Base-by-base conservation (phyloP, 345 rosid genomes). In the Salix caprea region DNA sequence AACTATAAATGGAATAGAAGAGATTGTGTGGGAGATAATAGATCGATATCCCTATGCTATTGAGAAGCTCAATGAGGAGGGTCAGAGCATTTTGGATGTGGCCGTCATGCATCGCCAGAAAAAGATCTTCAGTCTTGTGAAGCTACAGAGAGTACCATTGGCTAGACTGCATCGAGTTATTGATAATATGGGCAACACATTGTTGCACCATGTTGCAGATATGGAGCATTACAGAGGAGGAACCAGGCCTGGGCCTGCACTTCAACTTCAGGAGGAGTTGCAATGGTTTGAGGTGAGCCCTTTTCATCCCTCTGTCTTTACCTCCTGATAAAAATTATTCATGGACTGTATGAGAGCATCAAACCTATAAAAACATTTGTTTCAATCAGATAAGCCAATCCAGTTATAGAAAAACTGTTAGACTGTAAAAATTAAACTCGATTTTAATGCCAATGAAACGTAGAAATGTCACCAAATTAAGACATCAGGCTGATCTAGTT, bases 71-170 rank as follows among this genome's bases (percentile, higher is more conserved):
- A 70, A 65, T 15, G 62, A 69, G 0, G 30, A 34, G n/a, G 80
- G 85, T 0, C 69, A 74, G 60, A 82, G 76, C 71, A 69, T 82
- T 44, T 69, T 82, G 67, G 77, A 79, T 32, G 78, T 73, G 30
- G 85, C 83, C 2, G 58, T 79, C 4, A 73, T 30, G 64, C 40
- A 76, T 37, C 40, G 40, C 40, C 40, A 37, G 40, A 37, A 37
- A 37, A 7, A 7, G 10, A 37, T 37, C 40, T 37, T 37, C 40
- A 37, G 2, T 7, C 40, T 37, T 37, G 40, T 37, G 40, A 37
- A 37, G 40, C 10, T 1, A 0, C 40, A 37, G 40, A 37, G 0
- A 37, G 8, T 37, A 37, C 40, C 40, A 37, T 37, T 37, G 39
- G 24, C 48, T 12, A 76, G 73, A 58, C 56, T 84, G 28, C 37